Percentiles rank a stretch among this genome's conserved stretches.
phyloP scores from a whole-genome alignment of 768 basidiomycete species.

The Polyporus arcularius region DNA sequence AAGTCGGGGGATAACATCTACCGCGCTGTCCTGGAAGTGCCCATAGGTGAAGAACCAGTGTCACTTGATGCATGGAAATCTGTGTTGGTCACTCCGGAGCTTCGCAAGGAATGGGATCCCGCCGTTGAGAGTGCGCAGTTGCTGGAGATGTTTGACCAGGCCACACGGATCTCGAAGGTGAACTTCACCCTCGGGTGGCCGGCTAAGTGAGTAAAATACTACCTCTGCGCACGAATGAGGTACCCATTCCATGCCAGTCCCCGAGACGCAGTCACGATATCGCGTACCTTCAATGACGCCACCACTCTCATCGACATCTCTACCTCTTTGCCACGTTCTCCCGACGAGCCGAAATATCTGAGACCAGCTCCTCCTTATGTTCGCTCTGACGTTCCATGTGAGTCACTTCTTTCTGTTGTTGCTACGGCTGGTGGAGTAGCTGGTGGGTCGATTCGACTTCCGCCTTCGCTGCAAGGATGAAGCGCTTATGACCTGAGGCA shows the following conservation, averaged over 20 bases:
- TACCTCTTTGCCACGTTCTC: conserved; percentile 89
- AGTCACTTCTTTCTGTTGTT: conserved; percentile 27
- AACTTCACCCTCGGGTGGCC: conserved; percentile 96
- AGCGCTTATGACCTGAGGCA: too few relatives aligned
- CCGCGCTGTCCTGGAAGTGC: conserved; percentile 79
- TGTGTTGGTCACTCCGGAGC: conserved; percentile 81
- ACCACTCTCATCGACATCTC: conserved; percentile 87
- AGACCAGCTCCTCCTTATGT: conserved; percentile 92
- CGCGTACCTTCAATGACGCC: conserved; percentile 78
- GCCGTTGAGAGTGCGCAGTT: conserved; percentile 84
- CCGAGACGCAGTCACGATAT: conserved; percentile 92
- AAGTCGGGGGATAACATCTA: conserved; percentile 79
- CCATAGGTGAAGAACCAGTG: conserved; percentile 53
- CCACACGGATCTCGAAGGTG: conserved; percentile 85
- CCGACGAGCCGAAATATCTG: conserved; percentile 88
- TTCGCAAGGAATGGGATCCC: conserved; percentile 91
- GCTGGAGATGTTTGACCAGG: conserved; percentile 83
- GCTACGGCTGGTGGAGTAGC: neutral
- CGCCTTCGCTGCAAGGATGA: too few relatives aligned
- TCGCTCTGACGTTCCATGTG: conserved; percentile 79
- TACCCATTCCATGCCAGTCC: conserved; percentile 59
- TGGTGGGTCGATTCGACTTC: too few relatives aligned
- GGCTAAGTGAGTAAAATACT: conserved; percentile 90
- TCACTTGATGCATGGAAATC: conserved; percentile 81
- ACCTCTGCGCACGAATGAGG: too few relatives aligned